Percentiles rank a stretch among this genome's conserved stretches.
Conservation (phyloP, 495 filamentous ascomycete species). For the Elaphomyces granulatus region DNA sequence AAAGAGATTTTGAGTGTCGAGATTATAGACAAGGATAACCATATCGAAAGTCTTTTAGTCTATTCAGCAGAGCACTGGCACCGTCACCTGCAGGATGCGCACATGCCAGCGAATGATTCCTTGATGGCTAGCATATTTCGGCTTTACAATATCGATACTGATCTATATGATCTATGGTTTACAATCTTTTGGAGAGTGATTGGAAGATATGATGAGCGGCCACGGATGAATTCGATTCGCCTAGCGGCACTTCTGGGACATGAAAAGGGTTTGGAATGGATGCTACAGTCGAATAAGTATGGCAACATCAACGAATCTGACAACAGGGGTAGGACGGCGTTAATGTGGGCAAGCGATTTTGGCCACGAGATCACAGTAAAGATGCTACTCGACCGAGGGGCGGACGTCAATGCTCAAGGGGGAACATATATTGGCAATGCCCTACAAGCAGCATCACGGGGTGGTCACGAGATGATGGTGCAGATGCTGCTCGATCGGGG, state of each 20-base stretch:
- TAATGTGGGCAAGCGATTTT: conserved; percentile 10
- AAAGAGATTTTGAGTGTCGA: no score
- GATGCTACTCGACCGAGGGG: conserved; percentile 12
- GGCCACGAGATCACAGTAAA: conserved; percentile 12
- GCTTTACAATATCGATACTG: conserved; percentile 5
- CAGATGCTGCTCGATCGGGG: conserved; percentile 13
- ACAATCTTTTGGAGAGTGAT: conserved; percentile 10
- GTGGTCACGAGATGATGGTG: conserved; percentile 10
- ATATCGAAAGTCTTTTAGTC: conserved; percentile 8
- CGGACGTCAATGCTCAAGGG: conserved; percentile 9
- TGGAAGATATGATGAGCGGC: not conserved
- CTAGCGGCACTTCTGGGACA: conserved; percentile 11
- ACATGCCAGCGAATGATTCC: not conserved
- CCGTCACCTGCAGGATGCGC: conserved; percentile 11
- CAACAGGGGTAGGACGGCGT: conserved; percentile 7
- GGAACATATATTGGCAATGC: conserved; percentile 7
- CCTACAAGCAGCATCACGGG: conserved; percentile 9
- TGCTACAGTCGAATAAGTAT: conserved; percentile 4
- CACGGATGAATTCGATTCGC: conserved; percentile 7
- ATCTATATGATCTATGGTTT: conserved; percentile 8
- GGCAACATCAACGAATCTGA: conserved; percentile 4
- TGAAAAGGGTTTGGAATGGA: conserved; percentile 7
- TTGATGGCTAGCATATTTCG: conserved; percentile 4
- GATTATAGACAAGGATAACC: no score
- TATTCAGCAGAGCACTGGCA: conserved; percentile 18